Conservation (phyloP, 139 green algal species). For the Astrephomene gubernaculifera region DNA sequence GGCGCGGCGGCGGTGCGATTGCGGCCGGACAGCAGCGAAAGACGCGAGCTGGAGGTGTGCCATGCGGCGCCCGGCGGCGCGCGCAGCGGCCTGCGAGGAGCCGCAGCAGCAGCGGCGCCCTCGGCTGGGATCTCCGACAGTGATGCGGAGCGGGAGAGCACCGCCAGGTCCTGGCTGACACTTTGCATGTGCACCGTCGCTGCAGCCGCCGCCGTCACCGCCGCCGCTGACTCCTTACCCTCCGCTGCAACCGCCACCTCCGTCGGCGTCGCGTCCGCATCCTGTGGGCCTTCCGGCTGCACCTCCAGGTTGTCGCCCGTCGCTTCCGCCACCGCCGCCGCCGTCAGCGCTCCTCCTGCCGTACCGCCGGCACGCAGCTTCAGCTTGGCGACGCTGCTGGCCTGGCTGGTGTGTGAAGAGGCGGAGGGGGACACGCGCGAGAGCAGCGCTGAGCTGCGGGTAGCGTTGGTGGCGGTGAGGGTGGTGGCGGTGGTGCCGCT, state of each 20-base stretch:
- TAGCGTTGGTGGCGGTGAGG: too few species aligned
- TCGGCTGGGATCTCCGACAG: too few species aligned
- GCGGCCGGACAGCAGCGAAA: too few species aligned
- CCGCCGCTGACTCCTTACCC: background rate
- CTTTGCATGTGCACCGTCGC: too few species aligned
- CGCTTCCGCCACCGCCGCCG: background rate
- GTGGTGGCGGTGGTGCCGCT: background rate
- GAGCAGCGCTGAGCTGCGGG: background rate
- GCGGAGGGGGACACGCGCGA: background rate
- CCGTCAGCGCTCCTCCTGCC: background rate
- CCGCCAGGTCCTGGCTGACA: too few species aligned
- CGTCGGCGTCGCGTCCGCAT: background rate
- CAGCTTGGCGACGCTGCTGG: background rate
- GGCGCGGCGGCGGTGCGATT: too few species aligned
- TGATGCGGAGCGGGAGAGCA: too few species aligned
- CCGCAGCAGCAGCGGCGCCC: too few species aligned
- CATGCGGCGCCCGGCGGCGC: too few species aligned
- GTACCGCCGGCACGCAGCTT: background rate
- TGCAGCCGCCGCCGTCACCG: background rate
- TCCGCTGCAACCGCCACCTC: background rate
- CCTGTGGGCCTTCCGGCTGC: background rate
- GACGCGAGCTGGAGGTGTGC: too few species aligned
- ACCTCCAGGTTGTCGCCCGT: background rate
- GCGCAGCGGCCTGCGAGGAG: too few species aligned
- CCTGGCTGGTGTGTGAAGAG: background rate